Base-by-base conservation (phyloP, 106 monocot genomes). In the Chionographis japonica region DNA sequence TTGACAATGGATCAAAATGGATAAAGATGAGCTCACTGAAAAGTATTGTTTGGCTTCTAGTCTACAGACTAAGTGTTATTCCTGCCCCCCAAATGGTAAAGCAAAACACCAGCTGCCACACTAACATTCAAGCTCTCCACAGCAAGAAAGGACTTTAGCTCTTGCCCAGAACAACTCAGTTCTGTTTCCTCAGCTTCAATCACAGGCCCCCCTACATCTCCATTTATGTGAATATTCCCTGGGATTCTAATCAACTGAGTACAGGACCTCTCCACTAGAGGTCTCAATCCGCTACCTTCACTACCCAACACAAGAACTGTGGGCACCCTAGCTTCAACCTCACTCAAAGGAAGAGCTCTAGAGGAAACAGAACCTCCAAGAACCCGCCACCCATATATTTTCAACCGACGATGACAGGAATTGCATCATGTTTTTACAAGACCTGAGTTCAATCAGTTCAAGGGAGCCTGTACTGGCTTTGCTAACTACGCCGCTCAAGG, bases 61-160 rank as follows among this genome's bases (percentile, higher is more conserved):
- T 40, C 52, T 67, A 8, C 35, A 54, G n/a, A 27, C 27, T 27
- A n/a, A 37, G 14, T 58, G 8, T 10, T 63, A 56, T 56, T 57
- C 6, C 68, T 77, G 27, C 84, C 86, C 70, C 69, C 79, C 66
- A 95, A 82, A 77, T 95, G 95, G 50, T 91, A 95, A 54, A 95
- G 88, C 46, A 95, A 65, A 61, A 95, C 95, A 38, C 95, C 95
- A 20, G 91, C 86, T 52, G 95, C 95, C 46, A 95, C 95, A 71
- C 95, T 95, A 19, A 95, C 95, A 76, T 95, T 95, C 81, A 95
- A 86, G 76, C 95, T 95, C 79, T 95, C 95, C 50, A 95, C 91
- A 66, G 91, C 91, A 72, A 91, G 63, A 66, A 95, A 95, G 9
- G 79, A 76, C 56, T 68, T 81, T 19, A 82, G 52, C 15, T 86